phyloP scores from a whole-genome alignment of 352 stramenopile species.

The Globisporangium spiculum region DNA sequence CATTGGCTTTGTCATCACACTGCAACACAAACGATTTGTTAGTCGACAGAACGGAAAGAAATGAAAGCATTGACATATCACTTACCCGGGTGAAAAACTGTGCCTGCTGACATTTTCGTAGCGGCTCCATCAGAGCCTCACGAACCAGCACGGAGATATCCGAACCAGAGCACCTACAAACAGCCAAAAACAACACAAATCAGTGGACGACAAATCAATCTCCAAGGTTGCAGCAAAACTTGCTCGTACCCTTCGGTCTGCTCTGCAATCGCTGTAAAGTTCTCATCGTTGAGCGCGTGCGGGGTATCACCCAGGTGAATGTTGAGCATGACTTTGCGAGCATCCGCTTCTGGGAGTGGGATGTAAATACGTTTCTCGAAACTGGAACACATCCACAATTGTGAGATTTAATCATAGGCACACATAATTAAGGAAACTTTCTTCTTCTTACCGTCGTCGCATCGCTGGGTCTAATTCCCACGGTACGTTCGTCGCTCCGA shows the following conservation, averaged over 20 bases:
- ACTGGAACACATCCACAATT: conserved; percentile 24
- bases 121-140: conserved; percentile 97
- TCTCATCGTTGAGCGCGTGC: conserved; percentile 89
- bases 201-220: not conserved
- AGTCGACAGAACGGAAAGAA: not conserved
- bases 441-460: conserved; percentile 64
- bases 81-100: conserved; percentile 86
- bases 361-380: conserved; percentile 99
- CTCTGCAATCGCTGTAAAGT: conserved; percentile 93
- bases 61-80: not conserved
- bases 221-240: not conserved
- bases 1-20: conserved; percentile 76
- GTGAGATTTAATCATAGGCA: conserved; percentile 1
- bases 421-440: no score
- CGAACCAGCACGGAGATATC: conserved; percentile 97
- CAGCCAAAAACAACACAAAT: conserved; percentile 1
- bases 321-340: conserved; percentile 94
- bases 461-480: conserved; percentile 98
- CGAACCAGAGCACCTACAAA: conserved; percentile 85
- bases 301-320: conserved; percentile 97
- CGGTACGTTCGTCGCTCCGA: conserved; percentile 98
- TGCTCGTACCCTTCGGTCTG: conserved; percentile 89
- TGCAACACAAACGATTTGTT: conserved; percentile 18
- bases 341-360: conserved; percentile 92
- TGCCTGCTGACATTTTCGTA: conserved; percentile 97